A percentile compares a stretch with the other conserved stretches of the same genome.
Evolutionary conservation across 495 filamentous ascomycete genomes (phyloP).

Genomic region (Friedmanniomyces simplex): DNA sequence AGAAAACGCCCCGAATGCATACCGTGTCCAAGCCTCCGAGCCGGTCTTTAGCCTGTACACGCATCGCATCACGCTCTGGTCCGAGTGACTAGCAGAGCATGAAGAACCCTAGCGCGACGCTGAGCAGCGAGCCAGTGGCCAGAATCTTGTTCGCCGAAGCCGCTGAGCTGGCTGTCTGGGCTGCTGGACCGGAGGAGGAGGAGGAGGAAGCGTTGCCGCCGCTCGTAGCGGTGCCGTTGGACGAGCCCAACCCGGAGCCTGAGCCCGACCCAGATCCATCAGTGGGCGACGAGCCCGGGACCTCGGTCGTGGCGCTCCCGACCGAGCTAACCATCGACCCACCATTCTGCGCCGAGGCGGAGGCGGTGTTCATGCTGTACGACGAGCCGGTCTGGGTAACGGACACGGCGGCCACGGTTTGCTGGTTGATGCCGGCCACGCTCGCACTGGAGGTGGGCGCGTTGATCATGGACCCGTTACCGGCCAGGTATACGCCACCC

Average conservation of each 20-base stretch:
- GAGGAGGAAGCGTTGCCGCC: neutral
- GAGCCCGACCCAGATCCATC: neutral
- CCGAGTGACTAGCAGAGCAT: neutral
- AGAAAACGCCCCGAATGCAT: too few species aligned
- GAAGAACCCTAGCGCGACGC: neutral
- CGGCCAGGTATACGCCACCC: neutral
- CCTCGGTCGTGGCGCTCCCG: constrained; percentile 3
- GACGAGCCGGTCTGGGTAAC: neutral
- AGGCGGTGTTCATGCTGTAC: constrained; percentile 8
- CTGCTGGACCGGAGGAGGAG: neutral
- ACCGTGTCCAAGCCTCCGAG: neutral
- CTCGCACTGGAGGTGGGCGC: constrained; percentile 1
- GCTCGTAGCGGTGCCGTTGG: neutral
- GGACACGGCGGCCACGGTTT: constrained; percentile 4
- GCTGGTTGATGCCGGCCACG: neutral
- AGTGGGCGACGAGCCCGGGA: neutral
- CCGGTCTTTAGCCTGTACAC: neutral
- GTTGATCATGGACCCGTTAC: neutral
- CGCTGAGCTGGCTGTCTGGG: neutral
- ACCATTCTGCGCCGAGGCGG: constrained; percentile 2
- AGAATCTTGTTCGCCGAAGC: neutral
- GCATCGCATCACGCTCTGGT: neutral
- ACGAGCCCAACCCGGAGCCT: neutral
- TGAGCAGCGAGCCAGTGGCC: constrained; percentile 3
- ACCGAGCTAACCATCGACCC: neutral